These are phyloP conservation scores for Dalbergia cultrata DNA, from an alignment of 306 rosid genomes.

Conservation along the genomic window DNA sequence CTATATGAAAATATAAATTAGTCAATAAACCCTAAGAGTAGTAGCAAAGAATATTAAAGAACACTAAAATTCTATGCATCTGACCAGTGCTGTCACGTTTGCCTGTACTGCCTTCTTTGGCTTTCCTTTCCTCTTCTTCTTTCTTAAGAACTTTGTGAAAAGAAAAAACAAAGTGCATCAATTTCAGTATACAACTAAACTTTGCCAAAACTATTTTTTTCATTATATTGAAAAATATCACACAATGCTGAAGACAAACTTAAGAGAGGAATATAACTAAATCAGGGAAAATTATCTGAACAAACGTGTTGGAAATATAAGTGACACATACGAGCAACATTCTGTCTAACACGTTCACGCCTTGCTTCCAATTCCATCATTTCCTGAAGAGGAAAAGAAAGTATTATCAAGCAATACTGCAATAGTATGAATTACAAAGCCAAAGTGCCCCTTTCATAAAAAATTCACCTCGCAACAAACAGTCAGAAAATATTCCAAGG, in stretches of 20 bases:
- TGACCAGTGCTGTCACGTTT: slow-evolving; percentile 68
- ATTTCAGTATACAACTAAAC: slow-evolving; percentile 40
- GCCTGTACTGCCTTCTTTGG: slow-evolving; percentile 65
- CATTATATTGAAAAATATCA: slow-evolving; percentile 32
- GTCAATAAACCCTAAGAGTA: slow-evolving; percentile 23
- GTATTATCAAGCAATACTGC: slow-evolving; percentile 40
- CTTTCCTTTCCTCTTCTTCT: slow-evolving; percentile 86
- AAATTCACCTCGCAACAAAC: slow-evolving; percentile 23
- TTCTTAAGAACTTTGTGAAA: slow-evolving; percentile 75
- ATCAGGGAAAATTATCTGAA: slow-evolving; percentile 41
- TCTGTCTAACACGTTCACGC: slow-evolving; percentile 82
- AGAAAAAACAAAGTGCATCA: slow-evolving; percentile 28
- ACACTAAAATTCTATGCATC: slow-evolving; percentile 41
- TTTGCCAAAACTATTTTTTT: slow-evolving; percentile 13
- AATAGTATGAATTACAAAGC: neutral
- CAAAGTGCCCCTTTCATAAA: slow-evolving; percentile 4
- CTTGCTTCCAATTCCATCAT: slow-evolving; percentile 80
- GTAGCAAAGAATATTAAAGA: slow-evolving; percentile 22
- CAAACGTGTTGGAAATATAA: slow-evolving; percentile 15
- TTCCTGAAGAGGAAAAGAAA: slow-evolving; percentile 64
- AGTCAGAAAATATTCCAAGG: neutral
- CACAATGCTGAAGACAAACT: slow-evolving; percentile 23
- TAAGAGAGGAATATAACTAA: slow-evolving; percentile 5
- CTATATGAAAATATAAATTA: slow-evolving; percentile 48
- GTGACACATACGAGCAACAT: slow-evolving; percentile 85